Evolutionary conservation across 805 yeast genomes (phyloP).

Genomic region (Pichia thaimueangensis): DNA sequence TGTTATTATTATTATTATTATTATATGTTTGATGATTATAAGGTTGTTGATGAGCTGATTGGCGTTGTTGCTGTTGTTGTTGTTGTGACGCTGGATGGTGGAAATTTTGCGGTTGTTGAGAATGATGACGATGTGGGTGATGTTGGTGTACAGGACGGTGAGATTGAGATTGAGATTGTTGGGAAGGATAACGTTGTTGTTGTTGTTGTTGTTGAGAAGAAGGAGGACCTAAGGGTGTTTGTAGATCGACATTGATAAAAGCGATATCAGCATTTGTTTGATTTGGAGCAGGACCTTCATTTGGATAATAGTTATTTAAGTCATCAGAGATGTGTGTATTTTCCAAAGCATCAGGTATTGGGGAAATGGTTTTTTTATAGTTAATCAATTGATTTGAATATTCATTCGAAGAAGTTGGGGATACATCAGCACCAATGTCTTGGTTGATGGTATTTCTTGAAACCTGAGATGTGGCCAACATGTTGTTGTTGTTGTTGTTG

Average conservation of each 20-base stretch:
- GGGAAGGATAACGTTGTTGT: not conserved
- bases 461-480: too few relatives aligned
- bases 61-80: not conserved
- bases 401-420: not conserved
- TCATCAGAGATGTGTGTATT: too few relatives aligned
- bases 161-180: too few relatives aligned
- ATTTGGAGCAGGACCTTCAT: too few relatives aligned
- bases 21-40: not conserved
- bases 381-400: not conserved
- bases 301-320: too few relatives aligned
- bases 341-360: too few relatives aligned
- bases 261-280: too few relatives aligned
- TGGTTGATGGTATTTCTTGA: too few relatives aligned
- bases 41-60: not conserved
- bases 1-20: not conserved
- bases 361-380: too few relatives aligned
- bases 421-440: not conserved
- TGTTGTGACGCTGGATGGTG: not conserved
- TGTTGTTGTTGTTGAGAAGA: not conserved
- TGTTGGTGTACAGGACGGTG: too few relatives aligned
- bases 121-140: not conserved
- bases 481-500: not conserved
- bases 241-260: too few relatives aligned
- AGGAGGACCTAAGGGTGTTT: too few relatives aligned
- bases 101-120: not conserved